Conservation (phyloP, 2,329 filamentous ascomycete species). For the Cordyceps fumosorosea region DNA sequence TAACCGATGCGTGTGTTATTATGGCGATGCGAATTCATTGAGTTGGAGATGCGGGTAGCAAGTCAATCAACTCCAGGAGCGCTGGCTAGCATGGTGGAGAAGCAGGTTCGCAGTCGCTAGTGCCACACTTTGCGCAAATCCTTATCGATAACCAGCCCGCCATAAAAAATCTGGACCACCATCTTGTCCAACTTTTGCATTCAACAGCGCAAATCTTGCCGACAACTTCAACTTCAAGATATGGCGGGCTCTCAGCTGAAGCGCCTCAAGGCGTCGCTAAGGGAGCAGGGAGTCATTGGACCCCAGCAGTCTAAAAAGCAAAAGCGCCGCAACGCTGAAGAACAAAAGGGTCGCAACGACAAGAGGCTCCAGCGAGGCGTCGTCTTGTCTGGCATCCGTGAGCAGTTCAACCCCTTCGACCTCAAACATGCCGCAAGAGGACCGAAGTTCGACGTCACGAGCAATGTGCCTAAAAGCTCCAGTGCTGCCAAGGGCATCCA, state of each 20-base stretch:
- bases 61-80: too few species aligned
- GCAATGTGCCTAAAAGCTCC: slow-evolving; percentile 47
- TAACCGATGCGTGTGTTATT: too few species aligned
- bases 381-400: slow-evolving; percentile 78
- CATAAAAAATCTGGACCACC: slow-evolving; percentile 5
- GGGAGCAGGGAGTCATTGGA: slow-evolving; percentile 82
- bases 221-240: background rate
- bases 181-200: background rate
- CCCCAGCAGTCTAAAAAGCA: slow-evolving; percentile 95
- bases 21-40: too few species aligned
- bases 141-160: slow-evolving; percentile 9
- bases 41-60: too few species aligned
- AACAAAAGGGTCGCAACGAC: slow-evolving; percentile 57
- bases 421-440: slow-evolving; percentile 72
- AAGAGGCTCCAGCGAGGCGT: slow-evolving; percentile 71
- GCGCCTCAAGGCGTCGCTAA: slow-evolving; percentile 83
- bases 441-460: slow-evolving; percentile 81
- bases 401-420: slow-evolving; percentile 97
- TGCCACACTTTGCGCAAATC: too few species aligned
- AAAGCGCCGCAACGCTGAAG: slow-evolving; percentile 66
- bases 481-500: slow-evolving; percentile 53
- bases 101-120: too few species aligned
- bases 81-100: too few species aligned
- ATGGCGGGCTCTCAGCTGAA: slow-evolving; percentile 98
- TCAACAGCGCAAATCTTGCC: background rate